Conservation (phyloP, 306 rosid genomes). For the cucumber (Cucumis sativus) region Cucumber_9930_V3 NC_026655.2:28219501-28220000, state of each 20-base stretch:
- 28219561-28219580: slow-evolving; percentile 6
- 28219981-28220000: too few species aligned
- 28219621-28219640: neutral
- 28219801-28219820: neutral
- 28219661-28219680: slow-evolving; percentile 88
- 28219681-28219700: slow-evolving; percentile 95
- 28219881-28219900: too few species aligned
- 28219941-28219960: too few species aligned
- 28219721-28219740: slow-evolving; percentile 99
- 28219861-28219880: too few species aligned
- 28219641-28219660: slow-evolving; percentile 35
- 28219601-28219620: slow-evolving; percentile 2
- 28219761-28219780: slow-evolving; percentile 8
- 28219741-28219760: slow-evolving; percentile 35
- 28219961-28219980: too few species aligned
- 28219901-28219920: too few species aligned
- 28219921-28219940: too few species aligned
- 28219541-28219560: slow-evolving; percentile 20
- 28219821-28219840: too few species aligned
- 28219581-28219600: neutral
- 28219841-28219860: too few species aligned
- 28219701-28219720: slow-evolving; percentile 96
- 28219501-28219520: slow-evolving; percentile 98
- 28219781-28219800: neutral
- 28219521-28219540: slow-evolving; percentile 84